Evolutionary conservation across 352 stramenopile genomes (phyloP), one percentile per base, ranked within the genome.

Genomic region (Pseudoperonospora humuli): DNA sequence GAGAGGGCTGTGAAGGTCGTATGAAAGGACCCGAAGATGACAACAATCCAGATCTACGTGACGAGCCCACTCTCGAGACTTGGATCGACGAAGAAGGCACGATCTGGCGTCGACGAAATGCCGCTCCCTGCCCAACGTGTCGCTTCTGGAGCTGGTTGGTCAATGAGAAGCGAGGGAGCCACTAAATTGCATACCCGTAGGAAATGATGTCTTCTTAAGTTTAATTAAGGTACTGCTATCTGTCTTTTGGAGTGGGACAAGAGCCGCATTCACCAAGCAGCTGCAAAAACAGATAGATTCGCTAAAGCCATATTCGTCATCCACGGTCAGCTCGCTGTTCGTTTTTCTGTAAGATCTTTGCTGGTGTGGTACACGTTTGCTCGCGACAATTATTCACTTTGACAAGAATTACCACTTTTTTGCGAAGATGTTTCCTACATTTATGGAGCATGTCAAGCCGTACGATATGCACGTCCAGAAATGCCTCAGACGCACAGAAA

Each of bases 131-230:
- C 13, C 10, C 19, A 24, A 39, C 37, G 31, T 55, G 44, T 31
- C 38, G 37, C 26, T 33, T 56, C 24, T 39, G 2, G 42, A 38
- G 43, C 54, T 58, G 39, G 45, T 56, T 61, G 52, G 45, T 48
- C 34, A 56, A 50, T 61, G 52, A 13, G 36, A 38, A 19, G 28
- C 13, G n/a, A 34, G 28, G 28, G 28, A n/a, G 28, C n/a, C 5
- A 34, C 14, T 17, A 32, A 14, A 32, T 2, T 15, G 11, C 1
- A 14, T 32, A 32, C 28, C 28, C 19, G 28, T 19, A 19, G 8
- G n/a, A 34, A 19, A 3, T 10, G 8, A 34, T 34, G 3, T 7
- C 28, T n/a, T n/a, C n/a, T n/a, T n/a, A n/a, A n/a, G n/a, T n/a
- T n/a, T n/a, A n/a, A n/a, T n/a, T n/a, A n/a, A n/a, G n/a, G n/a